Base-by-base conservation (phyloP, 2,329 filamentous ascomycete species). In the Dactylella cylindrospora region DNA sequence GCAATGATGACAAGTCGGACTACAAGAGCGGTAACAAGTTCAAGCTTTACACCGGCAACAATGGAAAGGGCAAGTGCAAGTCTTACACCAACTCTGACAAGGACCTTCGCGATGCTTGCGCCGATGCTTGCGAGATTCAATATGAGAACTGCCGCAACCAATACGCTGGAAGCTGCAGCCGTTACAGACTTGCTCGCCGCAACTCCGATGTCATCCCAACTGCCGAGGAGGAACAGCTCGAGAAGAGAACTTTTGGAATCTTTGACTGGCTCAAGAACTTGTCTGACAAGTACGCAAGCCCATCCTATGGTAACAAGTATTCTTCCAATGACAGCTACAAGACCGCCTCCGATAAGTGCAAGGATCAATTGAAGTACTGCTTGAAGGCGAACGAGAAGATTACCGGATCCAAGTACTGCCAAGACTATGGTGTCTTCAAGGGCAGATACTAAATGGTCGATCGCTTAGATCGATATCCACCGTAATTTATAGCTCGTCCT, bases 71-170 rank as follows among this genome's bases (percentile, higher is more conserved):
- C 22, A 6, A 6, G 5, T 13, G 33, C 15, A 38, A 38, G 33
- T 4, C 5, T 8, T 13, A 12, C 33, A 35, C 47, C 38, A 25
- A 33, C 7, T 10, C 44, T 36, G 22, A 39, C 47, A 9, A 31
- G 36, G 3, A 52, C 47, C 12, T 43, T n/a, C 28, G 38, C 13
- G n/a, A 52, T 15, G 15, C 47, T 22, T 12, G 38, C 25, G 22
- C 50, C 25, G 43, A 62, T n/a, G 57, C 57, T 45, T 62, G 57
- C 49, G 54, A 62, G 13, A 46, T 54, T 20, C 57, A 62, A 33
- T 62, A 62, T 28, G 57, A 62, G 36, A 62, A 62, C 49, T 62
- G 57, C 25, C 57, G 57, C 40, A 38, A 54, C 13, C 57, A 62
- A 54, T 62, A 62, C 15, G 57, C 23, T 39, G 57, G 57, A n/a